phyloP scores from a whole-genome alignment of 148 eudicot species.

The Selenicereus undatus region DNA sequence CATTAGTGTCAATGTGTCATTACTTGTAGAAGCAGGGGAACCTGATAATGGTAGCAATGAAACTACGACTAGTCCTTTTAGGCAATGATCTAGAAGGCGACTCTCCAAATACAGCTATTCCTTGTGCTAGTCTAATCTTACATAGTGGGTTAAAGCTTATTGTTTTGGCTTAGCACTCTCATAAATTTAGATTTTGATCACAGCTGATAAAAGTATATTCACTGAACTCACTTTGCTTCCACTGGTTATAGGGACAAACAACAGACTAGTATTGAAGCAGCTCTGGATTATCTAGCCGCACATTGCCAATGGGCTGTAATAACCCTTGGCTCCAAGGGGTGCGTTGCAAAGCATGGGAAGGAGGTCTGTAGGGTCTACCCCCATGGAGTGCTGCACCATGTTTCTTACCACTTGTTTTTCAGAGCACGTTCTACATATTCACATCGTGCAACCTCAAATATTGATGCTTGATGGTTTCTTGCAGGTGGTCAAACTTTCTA shows the following conservation, averaged over 20 bases:
- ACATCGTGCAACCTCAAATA: neutral
- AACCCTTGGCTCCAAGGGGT: conserved; percentile 81
- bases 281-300: conserved; percentile 70
- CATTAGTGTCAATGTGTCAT: too few species aligned
- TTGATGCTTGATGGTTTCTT: neutral
- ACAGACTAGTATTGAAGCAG: conserved; percentile 58
- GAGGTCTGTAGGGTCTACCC: conserved; percentile 49
- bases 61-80: too few species aligned
- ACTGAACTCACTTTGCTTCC: neutral
- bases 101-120: neutral
- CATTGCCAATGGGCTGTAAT: conserved; percentile 94
- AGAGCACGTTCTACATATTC: neutral
- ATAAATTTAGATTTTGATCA: neutral
- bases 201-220: neutral
- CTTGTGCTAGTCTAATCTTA: neutral
- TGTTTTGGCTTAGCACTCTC: neutral
- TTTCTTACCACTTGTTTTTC: neutral
- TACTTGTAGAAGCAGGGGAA: too few species aligned
- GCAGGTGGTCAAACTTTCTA: conserved; percentile 69
- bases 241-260: conserved; percentile 47
- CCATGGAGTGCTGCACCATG: neutral
- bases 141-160: neutral
- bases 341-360: conserved; percentile 80
- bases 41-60: too few species aligned
- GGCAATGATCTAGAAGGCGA: too few species aligned